phyloP scores from a whole-genome alignment of 352 stramenopile genomes.

The Phytophthora lateralis region DNA sequence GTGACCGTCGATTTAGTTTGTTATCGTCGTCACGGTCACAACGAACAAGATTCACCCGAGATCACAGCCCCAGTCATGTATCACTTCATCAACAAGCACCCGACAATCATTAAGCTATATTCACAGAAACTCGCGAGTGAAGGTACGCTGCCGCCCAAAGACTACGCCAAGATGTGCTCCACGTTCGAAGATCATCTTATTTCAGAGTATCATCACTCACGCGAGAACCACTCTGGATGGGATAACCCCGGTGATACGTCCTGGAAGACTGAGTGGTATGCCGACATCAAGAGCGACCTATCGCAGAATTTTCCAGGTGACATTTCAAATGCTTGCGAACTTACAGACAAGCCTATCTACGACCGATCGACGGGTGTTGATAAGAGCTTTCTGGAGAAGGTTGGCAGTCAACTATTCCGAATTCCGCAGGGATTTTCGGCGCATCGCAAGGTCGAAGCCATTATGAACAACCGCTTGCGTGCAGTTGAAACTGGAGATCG shows the following conservation, averaged over 20 bases:
- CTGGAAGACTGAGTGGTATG: constrained; percentile 72
- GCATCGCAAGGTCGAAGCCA: constrained; percentile 85
- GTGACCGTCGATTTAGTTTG: constrained; percentile 99
- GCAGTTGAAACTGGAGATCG: constrained; percentile 81
- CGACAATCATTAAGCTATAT: constrained; percentile 81
- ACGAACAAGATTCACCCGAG: constrained; percentile 94
- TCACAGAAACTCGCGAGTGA: constrained; percentile 68
- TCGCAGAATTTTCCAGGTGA: constrained; percentile 1
- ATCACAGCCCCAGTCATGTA: constrained; percentile 93
- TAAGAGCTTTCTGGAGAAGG: constrained; percentile 67
- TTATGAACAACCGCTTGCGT: constrained; percentile 86
- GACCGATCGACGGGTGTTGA: constrained; percentile 75
- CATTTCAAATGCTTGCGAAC: constrained; percentile 19
- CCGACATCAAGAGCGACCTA: constrained; percentile 30
- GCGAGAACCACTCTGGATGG: constrained; percentile 73
- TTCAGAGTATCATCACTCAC: constrained; percentile 77
- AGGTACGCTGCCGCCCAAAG: constrained; percentile 50
- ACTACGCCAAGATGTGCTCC: constrained; percentile 57
- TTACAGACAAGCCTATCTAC: constrained; percentile 39
- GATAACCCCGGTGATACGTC: constrained; percentile 71
- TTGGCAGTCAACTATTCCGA: constrained; percentile 79
- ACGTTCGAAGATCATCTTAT: constrained; percentile 71
- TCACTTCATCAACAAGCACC: constrained; percentile 88
- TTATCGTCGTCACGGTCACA: constrained; percentile 99
- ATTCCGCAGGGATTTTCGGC: constrained; percentile 84